phyloP scores from a whole-genome alignment of 352 stramenopile species.

The Phytophthora capsici region DNA sequence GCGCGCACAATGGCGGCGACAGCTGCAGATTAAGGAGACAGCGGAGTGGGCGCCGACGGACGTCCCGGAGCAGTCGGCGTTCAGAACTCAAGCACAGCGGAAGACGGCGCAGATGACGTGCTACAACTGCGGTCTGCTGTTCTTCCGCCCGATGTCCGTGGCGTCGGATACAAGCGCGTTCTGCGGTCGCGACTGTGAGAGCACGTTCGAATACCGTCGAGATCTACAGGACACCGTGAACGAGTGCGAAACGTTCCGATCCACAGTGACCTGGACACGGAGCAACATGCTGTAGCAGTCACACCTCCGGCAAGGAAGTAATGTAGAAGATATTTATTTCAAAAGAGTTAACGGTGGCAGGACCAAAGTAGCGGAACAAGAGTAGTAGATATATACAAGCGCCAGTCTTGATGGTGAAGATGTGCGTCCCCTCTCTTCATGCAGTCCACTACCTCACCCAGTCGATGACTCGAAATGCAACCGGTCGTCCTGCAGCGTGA shows the following conservation, averaged over 20 bases:
- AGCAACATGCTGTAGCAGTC: constrained; percentile 33
- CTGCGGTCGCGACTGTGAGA: constrained; percentile 74
- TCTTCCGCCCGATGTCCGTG: constrained; percentile 43
- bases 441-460: constrained; percentile 8
- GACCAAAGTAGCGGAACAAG: constrained; percentile 3
- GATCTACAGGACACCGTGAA: constrained; percentile 53
- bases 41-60: constrained; percentile 20
- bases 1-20: constrained; percentile 25
- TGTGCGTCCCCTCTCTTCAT: constrained; percentile 2
- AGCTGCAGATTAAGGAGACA: constrained; percentile 31
- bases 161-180: constrained; percentile 38
- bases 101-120: constrained; percentile 49
- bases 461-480: constrained; percentile 70
- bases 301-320: background rate
- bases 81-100: constrained; percentile 22
- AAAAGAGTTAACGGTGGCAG: constrained; percentile 3
- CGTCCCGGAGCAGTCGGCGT: constrained; percentile 5
- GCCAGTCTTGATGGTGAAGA: constrained; percentile 16
- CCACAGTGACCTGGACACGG: constrained; percentile 22
- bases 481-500: constrained; percentile 64
- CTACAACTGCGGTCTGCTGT: constrained; percentile 59
- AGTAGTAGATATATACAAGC: constrained; percentile 41
- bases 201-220: constrained; percentile 56
- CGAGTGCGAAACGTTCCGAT: constrained; percentile 25
- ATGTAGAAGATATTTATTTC: constrained; percentile 45